These are phyloP conservation scores for Juncus effusus DNA, from an alignment of 176 grass and related monocot genomes.

Conservation along the genomic window DNA sequence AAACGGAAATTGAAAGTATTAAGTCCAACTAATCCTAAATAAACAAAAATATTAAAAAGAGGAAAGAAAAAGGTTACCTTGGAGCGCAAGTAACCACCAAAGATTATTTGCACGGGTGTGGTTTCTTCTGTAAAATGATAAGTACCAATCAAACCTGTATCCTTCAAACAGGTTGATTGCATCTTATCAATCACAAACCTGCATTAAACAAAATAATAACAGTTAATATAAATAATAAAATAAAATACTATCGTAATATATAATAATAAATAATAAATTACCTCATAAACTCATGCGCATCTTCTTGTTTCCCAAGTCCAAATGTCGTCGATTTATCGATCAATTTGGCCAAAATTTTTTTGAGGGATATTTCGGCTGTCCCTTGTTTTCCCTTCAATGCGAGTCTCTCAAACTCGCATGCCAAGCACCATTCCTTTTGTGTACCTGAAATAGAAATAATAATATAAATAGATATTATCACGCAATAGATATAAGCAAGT, in stretches of 20 bases:
- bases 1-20: slow-evolving; percentile 3
- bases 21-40: slow-evolving; percentile 21
- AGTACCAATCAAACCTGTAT: slow-evolving; percentile 46
- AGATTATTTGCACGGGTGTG: slow-evolving; percentile 75
- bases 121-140: slow-evolving; percentile 59
- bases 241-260: not conserved
- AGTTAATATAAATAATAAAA: slow-evolving; percentile 13
- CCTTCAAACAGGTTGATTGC: slow-evolving; percentile 71
- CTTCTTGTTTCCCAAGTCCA: slow-evolving; percentile 51
- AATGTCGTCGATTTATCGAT: slow-evolving; percentile 49
- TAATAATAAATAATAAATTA: slow-evolving; percentile 25
- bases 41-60: not conserved
- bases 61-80: slow-evolving; percentile 51
- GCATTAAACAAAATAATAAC: slow-evolving; percentile 27
- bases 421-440: slow-evolving; percentile 74
- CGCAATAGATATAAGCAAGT: not conserved
- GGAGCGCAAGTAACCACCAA: slow-evolving; percentile 84
- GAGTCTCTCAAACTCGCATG: slow-evolving; percentile 81
- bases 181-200: slow-evolving; percentile 90
- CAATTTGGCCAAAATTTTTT: slow-evolving; percentile 64
- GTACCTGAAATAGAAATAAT: slow-evolving; percentile 36
- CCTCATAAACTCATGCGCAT: slow-evolving; percentile 98
- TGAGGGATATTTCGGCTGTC: slow-evolving; percentile 56
- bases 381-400: slow-evolving; percentile 45
- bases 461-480: not conserved